Evolutionary conservation across 2,329 filamentous ascomycete genomes (phyloP).

Genomic region (Colletotrichum sp.): DNA sequence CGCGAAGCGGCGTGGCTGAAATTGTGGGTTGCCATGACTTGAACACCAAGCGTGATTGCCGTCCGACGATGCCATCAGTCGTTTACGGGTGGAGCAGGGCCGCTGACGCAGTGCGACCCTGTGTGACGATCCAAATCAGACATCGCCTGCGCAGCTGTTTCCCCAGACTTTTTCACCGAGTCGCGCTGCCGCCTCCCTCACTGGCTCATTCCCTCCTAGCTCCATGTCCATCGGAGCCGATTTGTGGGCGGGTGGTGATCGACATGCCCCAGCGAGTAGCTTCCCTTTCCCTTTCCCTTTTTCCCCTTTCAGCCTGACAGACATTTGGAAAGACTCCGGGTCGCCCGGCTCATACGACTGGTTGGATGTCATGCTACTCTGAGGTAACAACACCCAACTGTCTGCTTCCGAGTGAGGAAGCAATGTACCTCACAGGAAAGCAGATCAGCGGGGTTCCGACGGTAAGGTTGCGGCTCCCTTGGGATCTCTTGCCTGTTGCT

Average conservation of each 20-base stretch:
- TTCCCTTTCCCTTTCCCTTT: not conserved
- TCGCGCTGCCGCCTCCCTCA: not conserved
- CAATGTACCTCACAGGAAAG: not conserved
- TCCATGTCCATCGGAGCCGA: not conserved
- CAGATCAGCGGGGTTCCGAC: conserved; percentile 9
- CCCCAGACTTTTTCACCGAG: conserved; percentile 5
- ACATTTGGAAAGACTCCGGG: not conserved
- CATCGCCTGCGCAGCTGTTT: not conserved
- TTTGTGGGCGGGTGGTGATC: not conserved
- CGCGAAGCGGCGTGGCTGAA: not conserved
- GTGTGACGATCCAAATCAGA: conserved; percentile 12
- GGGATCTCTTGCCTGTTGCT: not conserved
- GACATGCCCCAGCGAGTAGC: not conserved
- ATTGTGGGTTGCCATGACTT: not conserved
- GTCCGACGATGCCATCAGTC: not conserved
- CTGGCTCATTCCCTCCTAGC: not conserved
- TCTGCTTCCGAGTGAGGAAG: not conserved
- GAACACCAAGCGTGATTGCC: not conserved
- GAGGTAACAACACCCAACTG: not conserved
- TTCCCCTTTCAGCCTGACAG: not conserved
- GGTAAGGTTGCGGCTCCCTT: not conserved
- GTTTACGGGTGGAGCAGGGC: not conserved
- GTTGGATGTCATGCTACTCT: not conserved
- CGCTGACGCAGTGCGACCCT: not conserved
- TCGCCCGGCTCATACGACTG: not conserved